phyloP scores from a whole-genome alignment of 495 filamentous ascomycete species.

The Penicillium pancosmium region DNA sequence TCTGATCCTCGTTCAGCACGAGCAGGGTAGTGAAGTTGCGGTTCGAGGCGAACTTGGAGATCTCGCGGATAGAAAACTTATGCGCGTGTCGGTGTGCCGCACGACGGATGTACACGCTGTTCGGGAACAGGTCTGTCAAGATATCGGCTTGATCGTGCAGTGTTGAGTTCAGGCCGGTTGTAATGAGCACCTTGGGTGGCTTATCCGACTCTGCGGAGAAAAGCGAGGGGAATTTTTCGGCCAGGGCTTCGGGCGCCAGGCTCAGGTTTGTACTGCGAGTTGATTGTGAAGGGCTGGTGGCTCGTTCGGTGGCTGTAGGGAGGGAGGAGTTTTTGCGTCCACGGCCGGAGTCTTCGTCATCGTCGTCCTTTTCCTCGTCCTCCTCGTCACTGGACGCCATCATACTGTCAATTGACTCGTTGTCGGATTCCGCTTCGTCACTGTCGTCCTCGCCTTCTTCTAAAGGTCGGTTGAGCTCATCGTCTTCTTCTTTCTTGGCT shows the following conservation, averaged over 20 bases:
- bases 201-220: slow-evolving; percentile 64
- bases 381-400: slow-evolving; percentile 52
- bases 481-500: slow-evolving; percentile 66
- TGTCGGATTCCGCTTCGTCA: slow-evolving; percentile 51
- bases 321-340: slow-evolving; percentile 38
- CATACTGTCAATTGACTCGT: slow-evolving; percentile 76
- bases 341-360: slow-evolving; percentile 42
- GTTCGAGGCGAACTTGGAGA: slow-evolving; percentile 79
- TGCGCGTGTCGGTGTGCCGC: slow-evolving; percentile 77
- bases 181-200: slow-evolving; percentile 82
- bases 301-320: slow-evolving; percentile 55
- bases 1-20: slow-evolving; percentile 82
- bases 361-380: slow-evolving; percentile 39
- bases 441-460: slow-evolving; percentile 38
- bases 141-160: slow-evolving; percentile 79
- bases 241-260: slow-evolving; percentile 67
- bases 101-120: slow-evolving; percentile 83
- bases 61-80: slow-evolving; percentile 89
- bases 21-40: slow-evolving; percentile 78
- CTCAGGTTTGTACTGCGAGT: slow-evolving; percentile 72
- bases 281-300: slow-evolving; percentile 60
- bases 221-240: slow-evolving; percentile 78
- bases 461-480: slow-evolving; percentile 46
- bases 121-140: slow-evolving; percentile 80
- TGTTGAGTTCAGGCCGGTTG: slow-evolving; percentile 81